Percentiles rank a stretch among this genome's conserved stretches.
Conservation (phyloP, 2,329 filamentous ascomycete species). For the Metarhizium guizhouense region DNA sequence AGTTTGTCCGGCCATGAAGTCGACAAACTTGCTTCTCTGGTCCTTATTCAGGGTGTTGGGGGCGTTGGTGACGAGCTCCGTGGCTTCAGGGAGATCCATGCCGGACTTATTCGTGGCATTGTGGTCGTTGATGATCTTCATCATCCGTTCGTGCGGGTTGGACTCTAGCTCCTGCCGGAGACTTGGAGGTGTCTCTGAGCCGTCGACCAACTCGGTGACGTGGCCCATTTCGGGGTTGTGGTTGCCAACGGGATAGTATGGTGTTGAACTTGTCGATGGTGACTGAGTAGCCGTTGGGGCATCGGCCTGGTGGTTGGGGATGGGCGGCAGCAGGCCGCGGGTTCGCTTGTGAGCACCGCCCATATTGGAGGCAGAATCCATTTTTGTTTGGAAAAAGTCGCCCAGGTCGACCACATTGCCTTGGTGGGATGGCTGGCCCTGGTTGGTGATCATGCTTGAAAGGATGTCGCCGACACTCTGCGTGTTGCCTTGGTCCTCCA, state of each 20-base stretch:
- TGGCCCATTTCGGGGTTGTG: constrained; percentile 41
- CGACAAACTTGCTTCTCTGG: constrained; percentile 49
- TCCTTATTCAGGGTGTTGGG: constrained; percentile 46
- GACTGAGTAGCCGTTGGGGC: constrained; percentile 15
- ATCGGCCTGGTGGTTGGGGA: constrained; percentile 31
- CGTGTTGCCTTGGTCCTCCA: constrained; percentile 63
- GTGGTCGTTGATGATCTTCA: constrained; percentile 57
- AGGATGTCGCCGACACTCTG: constrained; percentile 82
- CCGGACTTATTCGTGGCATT: constrained; percentile 43
- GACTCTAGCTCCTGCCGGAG: constrained; percentile 47
- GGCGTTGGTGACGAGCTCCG: constrained; percentile 42
- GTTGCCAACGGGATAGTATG: constrained; percentile 16
- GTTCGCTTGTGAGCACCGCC: constrained; percentile 39
- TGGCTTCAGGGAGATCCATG: constrained; percentile 43
- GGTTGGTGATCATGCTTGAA: constrained; percentile 58
- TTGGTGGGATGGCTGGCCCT: constrained; percentile 36
- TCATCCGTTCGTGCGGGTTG: constrained; percentile 53
- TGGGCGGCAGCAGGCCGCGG: constrained; percentile 46
- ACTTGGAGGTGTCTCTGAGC: constrained; percentile 38
- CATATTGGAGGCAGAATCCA: constrained; percentile 25
- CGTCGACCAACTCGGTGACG: constrained; percentile 53
- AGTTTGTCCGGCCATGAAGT: constrained; percentile 45
- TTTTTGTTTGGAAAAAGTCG: constrained; percentile 44
- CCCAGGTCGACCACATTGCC: constrained; percentile 54
- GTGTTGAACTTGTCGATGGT: constrained; percentile 19